Evolutionary conservation across 306 rosid genomes (phyloP).

Genomic region (Oxytropis ochrocephala): DNA sequence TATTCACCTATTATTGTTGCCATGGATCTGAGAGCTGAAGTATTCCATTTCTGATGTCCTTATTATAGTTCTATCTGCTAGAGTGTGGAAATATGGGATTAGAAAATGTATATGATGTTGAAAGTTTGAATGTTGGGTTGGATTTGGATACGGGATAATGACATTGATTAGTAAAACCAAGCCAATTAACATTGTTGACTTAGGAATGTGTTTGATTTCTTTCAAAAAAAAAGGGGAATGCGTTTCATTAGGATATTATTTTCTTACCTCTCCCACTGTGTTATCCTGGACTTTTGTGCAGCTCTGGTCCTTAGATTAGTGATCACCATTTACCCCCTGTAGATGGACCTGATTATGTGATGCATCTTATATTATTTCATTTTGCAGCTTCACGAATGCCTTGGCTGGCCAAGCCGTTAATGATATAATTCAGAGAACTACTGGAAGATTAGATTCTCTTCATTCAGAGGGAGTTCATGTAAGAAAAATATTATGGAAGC

Average conservation of each 20-base stretch:
- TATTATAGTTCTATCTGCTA: neutral
- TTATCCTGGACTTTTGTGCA: neutral
- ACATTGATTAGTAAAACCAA: conserved; percentile 7
- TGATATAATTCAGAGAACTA: conserved; percentile 79
- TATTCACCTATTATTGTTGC: neutral
- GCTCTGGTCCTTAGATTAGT: neutral
- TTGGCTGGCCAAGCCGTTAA: conserved; percentile 64
- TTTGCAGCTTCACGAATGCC: conserved; percentile 75
- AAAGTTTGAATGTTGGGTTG: neutral
- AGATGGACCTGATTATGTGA: conserved; percentile 1
- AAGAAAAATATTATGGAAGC: conserved; percentile 22
- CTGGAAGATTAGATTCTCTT: conserved; percentile 79
- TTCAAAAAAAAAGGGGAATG: neutral
- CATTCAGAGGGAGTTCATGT: conserved; percentile 99
- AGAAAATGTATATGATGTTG: neutral
- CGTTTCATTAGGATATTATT: neutral
- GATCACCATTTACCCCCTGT: neutral
- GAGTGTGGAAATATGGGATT: neutral
- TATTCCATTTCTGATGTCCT: conserved; percentile 8
- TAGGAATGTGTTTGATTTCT: neutral
- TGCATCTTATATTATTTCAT: neutral
- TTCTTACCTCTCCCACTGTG: neutral
- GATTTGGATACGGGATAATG: neutral
- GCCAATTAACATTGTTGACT: neutral
- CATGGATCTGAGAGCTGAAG: neutral